These are phyloP conservation scores for Aquilaria sinensis DNA, from an alignment of 345 rosid species.

Conservation along the genomic window DNA sequence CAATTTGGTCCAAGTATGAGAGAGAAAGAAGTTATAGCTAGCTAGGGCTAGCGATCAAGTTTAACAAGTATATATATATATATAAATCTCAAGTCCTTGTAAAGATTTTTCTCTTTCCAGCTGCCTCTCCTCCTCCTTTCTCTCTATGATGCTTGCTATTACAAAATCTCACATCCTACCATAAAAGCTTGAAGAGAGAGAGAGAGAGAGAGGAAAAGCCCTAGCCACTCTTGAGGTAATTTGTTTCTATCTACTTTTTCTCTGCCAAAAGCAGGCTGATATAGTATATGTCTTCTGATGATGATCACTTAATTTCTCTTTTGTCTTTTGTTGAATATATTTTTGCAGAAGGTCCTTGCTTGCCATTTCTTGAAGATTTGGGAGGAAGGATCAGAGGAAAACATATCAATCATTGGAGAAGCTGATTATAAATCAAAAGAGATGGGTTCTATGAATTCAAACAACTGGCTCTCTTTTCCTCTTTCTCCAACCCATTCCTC, in stretches of 20 bases:
- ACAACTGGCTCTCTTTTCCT: conserved; percentile 98
- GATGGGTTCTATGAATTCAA: conserved; percentile 71
- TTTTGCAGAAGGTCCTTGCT: background rate
- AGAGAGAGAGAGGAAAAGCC: conserved; percentile 9
- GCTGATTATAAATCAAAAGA: background rate
- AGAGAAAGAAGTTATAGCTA: conserved; percentile 3
- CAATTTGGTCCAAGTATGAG: conserved; percentile 11
- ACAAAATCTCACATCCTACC: conserved; percentile 15
- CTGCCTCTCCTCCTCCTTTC: conserved; percentile 21
- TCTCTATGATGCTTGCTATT: conserved; percentile 18
- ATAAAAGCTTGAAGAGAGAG: conserved; percentile 24
- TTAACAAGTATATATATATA: background rate
- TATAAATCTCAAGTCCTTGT: conserved; percentile 32
- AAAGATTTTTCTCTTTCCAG: conserved; percentile 33
- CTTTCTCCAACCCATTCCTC: conserved; percentile 78
- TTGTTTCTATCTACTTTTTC: conserved; percentile 8
- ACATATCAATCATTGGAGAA: no score
- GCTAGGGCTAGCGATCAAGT: no score
- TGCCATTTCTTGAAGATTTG: background rate
- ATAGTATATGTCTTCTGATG: background rate
- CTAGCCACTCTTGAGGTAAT: conserved; percentile 5
- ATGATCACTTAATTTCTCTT: conserved; percentile 9
- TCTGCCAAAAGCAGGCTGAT: background rate
- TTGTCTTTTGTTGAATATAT: conserved; percentile 13
- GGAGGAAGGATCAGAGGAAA: background rate